A percentile compares a stretch with the other conserved stretches of the same genome.
Evolutionary conservation across 208 protist genomes (phyloP).

Genomic region (Cochliopodium minus): DNA sequence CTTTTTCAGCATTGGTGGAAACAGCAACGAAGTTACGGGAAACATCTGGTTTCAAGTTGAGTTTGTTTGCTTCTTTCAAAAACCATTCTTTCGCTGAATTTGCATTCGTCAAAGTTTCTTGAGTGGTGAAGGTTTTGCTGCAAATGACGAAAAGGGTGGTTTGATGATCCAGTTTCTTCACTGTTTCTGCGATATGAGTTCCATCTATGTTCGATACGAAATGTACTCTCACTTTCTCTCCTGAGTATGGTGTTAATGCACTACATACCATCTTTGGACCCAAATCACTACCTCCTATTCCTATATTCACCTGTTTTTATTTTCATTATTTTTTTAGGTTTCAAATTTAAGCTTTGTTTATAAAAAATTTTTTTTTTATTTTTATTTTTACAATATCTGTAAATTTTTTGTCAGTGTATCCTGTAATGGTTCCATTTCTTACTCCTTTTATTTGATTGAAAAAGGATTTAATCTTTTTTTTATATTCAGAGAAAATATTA

Average conservation of each 20-base stretch:
- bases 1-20: slow-evolving; percentile 71
- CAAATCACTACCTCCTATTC: slow-evolving; percentile 85
- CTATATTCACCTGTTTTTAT: too few relatives aligned
- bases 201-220: slow-evolving; percentile 92
- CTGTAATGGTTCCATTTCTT: too few relatives aligned
- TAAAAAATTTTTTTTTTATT: too few relatives aligned
- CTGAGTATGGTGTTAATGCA: slow-evolving; percentile 65
- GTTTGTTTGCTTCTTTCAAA: slow-evolving; percentile 31
- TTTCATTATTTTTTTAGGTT: too few relatives aligned
- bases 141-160: slow-evolving; percentile 84
- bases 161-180: slow-evolving; percentile 56
- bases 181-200: slow-evolving; percentile 73
- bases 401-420: too few relatives aligned
- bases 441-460: too few relatives aligned
- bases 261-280: slow-evolving; percentile 77
- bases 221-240: slow-evolving; percentile 35
- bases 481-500: too few relatives aligned
- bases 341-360: too few relatives aligned
- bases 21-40: slow-evolving; percentile 89
- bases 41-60: too few relatives aligned
- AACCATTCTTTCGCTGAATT: slow-evolving; percentile 61
- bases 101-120: slow-evolving; percentile 86
- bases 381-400: too few relatives aligned
- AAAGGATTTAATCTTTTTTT: too few relatives aligned
- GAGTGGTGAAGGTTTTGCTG: slow-evolving; percentile 91